Evolutionary conservation across 192 early-diverging fungal genomes (phyloP).

Genomic region (Diversispora eburnea): DNA sequence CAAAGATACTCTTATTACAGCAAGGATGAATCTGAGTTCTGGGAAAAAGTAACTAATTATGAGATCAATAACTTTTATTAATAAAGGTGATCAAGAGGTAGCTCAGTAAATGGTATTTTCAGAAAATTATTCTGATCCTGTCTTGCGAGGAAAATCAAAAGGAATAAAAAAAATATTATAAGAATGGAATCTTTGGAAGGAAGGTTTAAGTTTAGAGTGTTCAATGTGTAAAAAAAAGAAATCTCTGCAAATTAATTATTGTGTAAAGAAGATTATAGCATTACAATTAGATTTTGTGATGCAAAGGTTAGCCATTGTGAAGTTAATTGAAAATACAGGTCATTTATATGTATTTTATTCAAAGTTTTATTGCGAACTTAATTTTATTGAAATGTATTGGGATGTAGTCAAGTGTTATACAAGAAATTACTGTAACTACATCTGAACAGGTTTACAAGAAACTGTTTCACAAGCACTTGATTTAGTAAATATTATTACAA

Average conservation of each 20-base stretch:
- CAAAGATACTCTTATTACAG: constrained; percentile 5
- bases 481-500: constrained; percentile 24
- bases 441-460: constrained; percentile 28
- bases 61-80: not conserved
- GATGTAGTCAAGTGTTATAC: constrained; percentile 27
- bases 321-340: constrained; percentile 10
- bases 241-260: constrained; percentile 6
- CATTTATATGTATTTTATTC: constrained; percentile 29
- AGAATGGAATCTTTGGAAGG: not conserved
- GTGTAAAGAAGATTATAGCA: constrained; percentile 23
- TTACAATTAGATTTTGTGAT: constrained; percentile 11
- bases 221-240: constrained; percentile 13
- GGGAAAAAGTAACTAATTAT: constrained; percentile 3
- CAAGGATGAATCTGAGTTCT: constrained; percentile 20
- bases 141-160: not conserved
- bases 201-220: not conserved
- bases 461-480: constrained; percentile 26
- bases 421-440: constrained; percentile 22
- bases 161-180: not conserved
- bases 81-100: not conserved
- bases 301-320: not conserved
- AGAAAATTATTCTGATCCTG: constrained; percentile 3
- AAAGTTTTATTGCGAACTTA: constrained; percentile 36
- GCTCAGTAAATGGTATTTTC: not conserved
- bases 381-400: constrained; percentile 36